Base-by-base conservation (phyloP, 805 yeast genomes). In the Kluyveromyces dobzhanskii region DNA sequence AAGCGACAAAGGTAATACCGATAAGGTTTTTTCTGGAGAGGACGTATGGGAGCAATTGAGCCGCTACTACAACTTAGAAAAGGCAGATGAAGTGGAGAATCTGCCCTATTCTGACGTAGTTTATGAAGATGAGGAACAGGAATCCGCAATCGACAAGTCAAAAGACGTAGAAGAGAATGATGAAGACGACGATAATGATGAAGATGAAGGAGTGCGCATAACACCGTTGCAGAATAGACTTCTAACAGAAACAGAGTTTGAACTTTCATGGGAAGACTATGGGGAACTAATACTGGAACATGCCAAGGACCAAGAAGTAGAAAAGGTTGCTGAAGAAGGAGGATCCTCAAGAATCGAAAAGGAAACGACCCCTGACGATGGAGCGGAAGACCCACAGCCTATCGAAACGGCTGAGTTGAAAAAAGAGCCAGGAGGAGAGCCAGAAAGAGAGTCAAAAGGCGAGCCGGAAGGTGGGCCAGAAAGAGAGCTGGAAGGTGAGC, bases 21-120 rank as follows among this genome's bases (percentile, higher is more conserved):
- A 12, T 12, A 54, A 50, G 32, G 39, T 44, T 5, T 61, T 74
- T 40, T 65, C 75, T 2, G 67, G 72, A 0, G 51, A 53, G 2
- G 80, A 80, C 31, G 64, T 82, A 3, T 75, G 82, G 80, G 67
- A 61, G 18, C 78, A 75, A 50, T 64, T 85, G 19, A 60, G 50
- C 1, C 59, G 59, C 25, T 58, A 73, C 27, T 85, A 80, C 52
- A 70, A 83, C 48, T 59, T 83, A 37, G 65, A 69, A 5, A 74
- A 72, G 17, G 61, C 80, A 8, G 86, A 80, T 43, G 70, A 66
- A 19, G 45, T 78, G 17, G 86, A 74, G 42, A 64, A 64, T 33
- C 57, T 53, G 19, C 30, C 27, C 7, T 12, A 23, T 18, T 35
- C 23, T 14, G 31, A 36, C 17, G 31, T 38, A 10, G 17, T 14